Conservation (phyloP, 306 rosid genomes). For the Bauhinia variegata region DNA sequence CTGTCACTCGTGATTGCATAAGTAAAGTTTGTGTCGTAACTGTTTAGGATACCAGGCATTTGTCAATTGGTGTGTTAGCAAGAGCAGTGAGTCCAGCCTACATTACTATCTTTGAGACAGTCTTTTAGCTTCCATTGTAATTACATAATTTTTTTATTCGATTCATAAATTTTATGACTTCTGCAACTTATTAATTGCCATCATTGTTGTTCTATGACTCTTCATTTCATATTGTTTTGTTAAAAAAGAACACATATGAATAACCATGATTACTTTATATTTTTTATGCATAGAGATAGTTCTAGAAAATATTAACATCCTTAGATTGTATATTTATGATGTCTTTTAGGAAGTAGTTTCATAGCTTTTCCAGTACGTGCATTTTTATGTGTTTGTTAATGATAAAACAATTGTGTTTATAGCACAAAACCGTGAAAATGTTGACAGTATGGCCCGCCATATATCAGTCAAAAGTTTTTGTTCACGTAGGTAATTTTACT, state of each 20-base stretch:
- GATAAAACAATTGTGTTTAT: no score
- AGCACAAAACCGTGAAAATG: neutral
- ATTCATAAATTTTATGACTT: neutral
- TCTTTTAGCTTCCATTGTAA: conserved; percentile 8
- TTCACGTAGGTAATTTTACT: neutral
- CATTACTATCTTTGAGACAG: conserved; percentile 3
- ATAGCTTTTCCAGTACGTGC: conserved; percentile 4
- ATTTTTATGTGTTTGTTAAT: neutral
- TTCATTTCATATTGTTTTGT: neutral
- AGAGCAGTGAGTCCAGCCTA: neutral
- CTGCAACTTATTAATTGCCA: neutral
- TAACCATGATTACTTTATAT: conserved; percentile 8
- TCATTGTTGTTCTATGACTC: neutral
- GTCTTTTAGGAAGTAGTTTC: neutral
- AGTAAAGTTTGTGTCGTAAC: neutral
- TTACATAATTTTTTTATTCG: conserved; percentile 2
- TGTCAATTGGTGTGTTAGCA: conserved; percentile 19
- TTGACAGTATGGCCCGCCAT: neutral
- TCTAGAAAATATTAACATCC: conserved; percentile 5
- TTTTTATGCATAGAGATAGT: conserved; percentile 15
- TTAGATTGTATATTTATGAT: conserved; percentile 1
- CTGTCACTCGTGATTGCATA: conserved; percentile 5
- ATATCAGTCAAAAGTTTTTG: neutral
- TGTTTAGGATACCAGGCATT: neutral
- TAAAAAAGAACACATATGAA: conserved; percentile 4